Evolutionary conservation across 768 basidiomycete genomes (phyloP), one percentile per base, ranked within the genome.

Genomic region (Scleroderma citrinum): DNA sequence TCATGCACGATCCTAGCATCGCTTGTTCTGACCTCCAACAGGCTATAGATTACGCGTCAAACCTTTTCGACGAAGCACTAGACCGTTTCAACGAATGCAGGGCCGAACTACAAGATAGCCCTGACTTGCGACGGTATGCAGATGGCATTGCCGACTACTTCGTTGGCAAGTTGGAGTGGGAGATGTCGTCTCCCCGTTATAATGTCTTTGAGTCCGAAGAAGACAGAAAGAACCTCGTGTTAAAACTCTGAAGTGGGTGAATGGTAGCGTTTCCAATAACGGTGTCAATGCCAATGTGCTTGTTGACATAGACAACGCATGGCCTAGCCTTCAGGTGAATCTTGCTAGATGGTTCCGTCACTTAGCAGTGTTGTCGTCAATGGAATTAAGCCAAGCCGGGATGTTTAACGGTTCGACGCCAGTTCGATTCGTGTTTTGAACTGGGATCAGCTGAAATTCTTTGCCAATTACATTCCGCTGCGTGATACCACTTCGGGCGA

Each of bases 161-260:
- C 3, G 54, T 55, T 2, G 61, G 61, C 7, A 55, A 52, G 19
- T 55, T 60, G 8, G 51, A 58, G 42, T 62, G 61, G 61, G 53
- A 56, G 16, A 8, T 32, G 8, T 11, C 12, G 5, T 44, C 43
- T 7, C 41, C 30, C 48, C 40, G 55, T 42, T 50, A 44, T 21
- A 42, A 36, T 5, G 42, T 44, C 31, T 50, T 50, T 32, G 41
- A 36, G 31, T 34, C 21, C 12, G 41, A 36, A 1, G 36, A 40
- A 26, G 32, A 40, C 38, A 51, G 44, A 35, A 21, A 14, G 17
- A 46, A 32, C 3, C 16, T 37, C 13, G 7, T 45, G 16, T 8
- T 51, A 17, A 45, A 26, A 23, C 34, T 51, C n/a, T 29, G 26
- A 29, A 29, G 5, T 7, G 34, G 34, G 6, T 14, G 13, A 17